These are phyloP conservation scores for Physcomitrium patens DNA, from an alignment of 225 moss, liverwort and hornwort species.

Conservation along the genomic window DNA sequence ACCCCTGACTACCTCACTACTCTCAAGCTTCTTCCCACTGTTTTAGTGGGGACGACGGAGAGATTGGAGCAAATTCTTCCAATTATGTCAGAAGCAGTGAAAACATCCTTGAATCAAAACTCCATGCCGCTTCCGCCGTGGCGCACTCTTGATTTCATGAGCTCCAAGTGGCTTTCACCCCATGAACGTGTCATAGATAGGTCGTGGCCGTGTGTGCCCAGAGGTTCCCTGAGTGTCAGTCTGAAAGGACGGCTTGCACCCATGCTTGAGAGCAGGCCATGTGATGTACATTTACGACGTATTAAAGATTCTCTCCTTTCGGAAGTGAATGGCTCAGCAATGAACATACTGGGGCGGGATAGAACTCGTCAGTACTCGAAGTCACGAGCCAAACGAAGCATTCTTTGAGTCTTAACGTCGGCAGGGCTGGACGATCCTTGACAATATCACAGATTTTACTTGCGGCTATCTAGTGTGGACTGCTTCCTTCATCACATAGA, in stretches of 20 bases:
- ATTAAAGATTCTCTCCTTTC: conserved; percentile 54
- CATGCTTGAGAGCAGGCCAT: conserved; percentile 40
- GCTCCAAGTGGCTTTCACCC: conserved; percentile 63
- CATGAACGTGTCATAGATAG: conserved; percentile 39
- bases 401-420: conserved; percentile 15
- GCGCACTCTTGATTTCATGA: conserved; percentile 70
- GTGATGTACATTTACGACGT: conserved; percentile 49
- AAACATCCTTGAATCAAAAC: conserved; percentile 53
- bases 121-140: conserved; percentile 68
- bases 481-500: conserved; percentile 14
- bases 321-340: conserved; percentile 43
- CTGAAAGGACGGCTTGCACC: conserved; percentile 32
- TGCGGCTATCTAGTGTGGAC: conserved; percentile 15
- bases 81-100: conserved; percentile 68
- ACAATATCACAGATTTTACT: conserved; percentile 11
- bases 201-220: conserved; percentile 6
- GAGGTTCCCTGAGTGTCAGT: conserved; percentile 43
- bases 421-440: background rate
- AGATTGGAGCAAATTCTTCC: conserved; percentile 60
- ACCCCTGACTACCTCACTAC: conserved; percentile 48
- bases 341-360: conserved; percentile 7
- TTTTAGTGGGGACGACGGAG: conserved; percentile 56
- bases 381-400: conserved; percentile 22
- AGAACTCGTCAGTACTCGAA: background rate
- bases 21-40: conserved; percentile 49